phyloP scores from a whole-genome alignment of 2,329 filamentous ascomycete species.

The Cladosporium sp. region DNA sequence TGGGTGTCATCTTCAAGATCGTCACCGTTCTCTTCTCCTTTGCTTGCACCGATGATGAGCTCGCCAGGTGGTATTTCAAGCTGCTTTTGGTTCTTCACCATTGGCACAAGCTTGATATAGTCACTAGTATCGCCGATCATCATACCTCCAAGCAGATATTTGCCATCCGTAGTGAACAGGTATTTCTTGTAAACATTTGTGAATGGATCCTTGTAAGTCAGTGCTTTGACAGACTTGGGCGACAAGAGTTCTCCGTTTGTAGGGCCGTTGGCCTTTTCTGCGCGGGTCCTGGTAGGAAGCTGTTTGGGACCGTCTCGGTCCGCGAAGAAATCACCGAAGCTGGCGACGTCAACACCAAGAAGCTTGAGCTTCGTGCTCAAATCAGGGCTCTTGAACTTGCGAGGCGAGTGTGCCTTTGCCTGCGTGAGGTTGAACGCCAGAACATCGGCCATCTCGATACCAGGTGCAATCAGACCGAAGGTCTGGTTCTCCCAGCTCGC shows the following conservation, averaged over 20 bases:
- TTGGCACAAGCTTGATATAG: constrained; percentile 81
- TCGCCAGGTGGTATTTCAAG: constrained; percentile 75
- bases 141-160: constrained; percentile 90
- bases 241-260: constrained; percentile 54
- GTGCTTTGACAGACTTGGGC: constrained; percentile 63
- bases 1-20: constrained; percentile 82
- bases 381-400: constrained; percentile 75
- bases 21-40: constrained; percentile 69
- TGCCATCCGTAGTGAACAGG: constrained; percentile 82
- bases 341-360: constrained; percentile 84
- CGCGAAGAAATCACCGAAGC: constrained; percentile 90
- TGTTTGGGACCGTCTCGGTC: constrained; percentile 76
- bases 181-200: constrained; percentile 90
- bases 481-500: constrained; percentile 85
- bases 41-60: constrained; percentile 75
- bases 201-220: constrained; percentile 88
- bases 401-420: constrained; percentile 65
- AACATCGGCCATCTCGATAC: constrained; percentile 89
- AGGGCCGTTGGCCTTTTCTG: constrained; percentile 40
- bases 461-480: constrained; percentile 83
- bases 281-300: constrained; percentile 57
- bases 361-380: constrained; percentile 89
- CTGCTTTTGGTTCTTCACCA: constrained; percentile 78
- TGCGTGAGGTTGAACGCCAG: constrained; percentile 88
- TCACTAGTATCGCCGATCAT: constrained; percentile 93